phyloP scores from a whole-genome alignment of 1,284 basidiomycete species.

The Cryptococcus deneoformans region DNA sequence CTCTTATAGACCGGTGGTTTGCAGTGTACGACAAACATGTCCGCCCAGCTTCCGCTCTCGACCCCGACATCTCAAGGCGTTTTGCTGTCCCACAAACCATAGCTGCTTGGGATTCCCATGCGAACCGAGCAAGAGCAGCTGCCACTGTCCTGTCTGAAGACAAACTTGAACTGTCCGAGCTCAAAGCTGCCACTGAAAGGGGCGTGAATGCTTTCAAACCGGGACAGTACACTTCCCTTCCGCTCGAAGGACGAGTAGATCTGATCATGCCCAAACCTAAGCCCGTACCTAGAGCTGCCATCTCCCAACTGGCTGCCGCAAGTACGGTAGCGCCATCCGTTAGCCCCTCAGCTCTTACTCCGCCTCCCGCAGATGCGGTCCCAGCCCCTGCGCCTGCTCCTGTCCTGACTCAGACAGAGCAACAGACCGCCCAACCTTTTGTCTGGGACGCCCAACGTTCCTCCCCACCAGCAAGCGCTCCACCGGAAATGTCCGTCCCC shows the following conservation, averaged over 20 bases:
- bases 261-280: slow-evolving; percentile 58
- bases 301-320: slow-evolving; percentile 23
- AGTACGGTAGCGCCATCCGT: slow-evolving; percentile 3
- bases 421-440: slow-evolving; percentile 26
- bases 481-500: slow-evolving; percentile 51
- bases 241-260: slow-evolving; percentile 80
- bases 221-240: slow-evolving; percentile 73
- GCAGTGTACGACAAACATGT: slow-evolving; percentile 84
- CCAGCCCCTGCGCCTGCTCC: slow-evolving; percentile 17
- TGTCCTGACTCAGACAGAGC: slow-evolving; percentile 3
- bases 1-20: slow-evolving; percentile 86
- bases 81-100: slow-evolving; percentile 69
- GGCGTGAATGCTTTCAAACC: slow-evolving; percentile 56
- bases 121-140: slow-evolving; percentile 38
- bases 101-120: slow-evolving; percentile 61
- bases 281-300: slow-evolving; percentile 5
- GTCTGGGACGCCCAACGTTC: slow-evolving; percentile 53
- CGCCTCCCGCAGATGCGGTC: slow-evolving; percentile 18
- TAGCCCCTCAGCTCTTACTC: slow-evolving; percentile 52
- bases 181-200: slow-evolving; percentile 63
- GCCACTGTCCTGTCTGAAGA: slow-evolving; percentile 20
- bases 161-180: slow-evolving; percentile 62
- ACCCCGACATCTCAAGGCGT: slow-evolving; percentile 47
- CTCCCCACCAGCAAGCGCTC: slow-evolving; percentile 49
- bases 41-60: slow-evolving; percentile 53